These are phyloP conservation scores for Coelastrella sp. DNA, from an alignment of 139 green algal species.

Conservation along the genomic window DNA sequence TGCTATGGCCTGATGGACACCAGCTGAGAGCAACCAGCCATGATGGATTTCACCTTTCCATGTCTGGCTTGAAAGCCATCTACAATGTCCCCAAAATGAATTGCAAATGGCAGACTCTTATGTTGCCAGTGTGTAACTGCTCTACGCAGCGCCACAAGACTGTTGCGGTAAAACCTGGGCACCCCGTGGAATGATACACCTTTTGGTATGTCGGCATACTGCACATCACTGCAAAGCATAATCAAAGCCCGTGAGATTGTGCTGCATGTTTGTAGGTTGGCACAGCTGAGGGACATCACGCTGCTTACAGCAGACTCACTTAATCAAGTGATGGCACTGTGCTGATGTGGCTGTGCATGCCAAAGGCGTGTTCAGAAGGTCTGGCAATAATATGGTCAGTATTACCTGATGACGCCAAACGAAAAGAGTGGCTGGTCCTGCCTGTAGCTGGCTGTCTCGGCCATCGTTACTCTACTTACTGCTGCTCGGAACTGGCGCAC, in stretches of 20 bases:
- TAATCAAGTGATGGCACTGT: too few relatives aligned
- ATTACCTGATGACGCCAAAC: conserved; percentile 23
- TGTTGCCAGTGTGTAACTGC: conserved; percentile 57
- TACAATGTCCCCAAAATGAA: conserved; percentile 78
- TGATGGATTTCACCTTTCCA: background rate
- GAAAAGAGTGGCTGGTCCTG: background rate
- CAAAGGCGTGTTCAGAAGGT: too few relatives aligned
- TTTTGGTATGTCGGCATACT: conserved; percentile 85
- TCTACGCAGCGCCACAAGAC: conserved; percentile 52
- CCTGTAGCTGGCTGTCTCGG: background rate
- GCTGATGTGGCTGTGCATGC: too few relatives aligned
- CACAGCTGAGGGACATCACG: too few relatives aligned
- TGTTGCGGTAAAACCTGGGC: conserved; percentile 76
- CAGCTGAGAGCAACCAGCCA: background rate
- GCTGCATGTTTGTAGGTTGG: too few relatives aligned
- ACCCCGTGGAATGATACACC: conserved; percentile 76
- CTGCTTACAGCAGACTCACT: too few relatives aligned
- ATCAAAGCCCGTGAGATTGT: too few relatives aligned
- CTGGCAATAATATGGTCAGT: background rate
- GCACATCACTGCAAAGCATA: conserved; percentile 48
- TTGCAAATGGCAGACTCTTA: conserved; percentile 49
- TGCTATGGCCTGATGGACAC: background rate
- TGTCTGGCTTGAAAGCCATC: conserved; percentile 63
- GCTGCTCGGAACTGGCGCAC: background rate
- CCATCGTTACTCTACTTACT: background rate